These are phyloP conservation scores for Globisporangium mamillatum DNA, from an alignment of 352 stramenopile species.

Conservation along the genomic window DNA sequence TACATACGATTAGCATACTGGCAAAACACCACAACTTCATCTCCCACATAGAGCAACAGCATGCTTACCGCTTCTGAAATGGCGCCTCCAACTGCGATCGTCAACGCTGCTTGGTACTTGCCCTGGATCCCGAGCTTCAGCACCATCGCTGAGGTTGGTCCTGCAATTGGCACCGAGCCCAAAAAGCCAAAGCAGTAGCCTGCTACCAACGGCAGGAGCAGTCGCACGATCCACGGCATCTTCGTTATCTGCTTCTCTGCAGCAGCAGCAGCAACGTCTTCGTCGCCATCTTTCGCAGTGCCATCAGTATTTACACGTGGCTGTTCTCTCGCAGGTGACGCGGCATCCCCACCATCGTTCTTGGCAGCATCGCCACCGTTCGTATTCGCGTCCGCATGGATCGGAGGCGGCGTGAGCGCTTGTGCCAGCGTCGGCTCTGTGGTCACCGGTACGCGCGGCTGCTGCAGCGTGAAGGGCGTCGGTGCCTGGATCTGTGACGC, in stretches of 20 bases:
- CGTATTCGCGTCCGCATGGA: not conserved
- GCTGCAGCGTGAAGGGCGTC: not conserved
- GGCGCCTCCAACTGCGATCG: slow-evolving; percentile 77
- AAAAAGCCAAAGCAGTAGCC: slow-evolving; percentile 87
- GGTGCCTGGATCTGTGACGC: slow-evolving; percentile 3
- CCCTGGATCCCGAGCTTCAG: slow-evolving; percentile 85
- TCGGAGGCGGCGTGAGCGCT: slow-evolving; percentile 3
- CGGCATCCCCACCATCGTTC: not conserved
- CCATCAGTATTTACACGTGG: not conserved
- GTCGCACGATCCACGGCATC: slow-evolving; percentile 49
- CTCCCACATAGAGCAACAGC: not conserved
- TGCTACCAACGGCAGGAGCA: slow-evolving; percentile 70
- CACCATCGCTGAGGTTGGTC: slow-evolving; percentile 86
- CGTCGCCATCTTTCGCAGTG: slow-evolving; percentile 13
- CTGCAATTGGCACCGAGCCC: slow-evolving; percentile 78
- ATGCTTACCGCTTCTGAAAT: slow-evolving; percentile 74
- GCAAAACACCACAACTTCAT: not conserved
- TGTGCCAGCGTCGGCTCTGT: not conserved
- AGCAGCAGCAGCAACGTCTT: slow-evolving; percentile 16
- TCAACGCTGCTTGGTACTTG: slow-evolving; percentile 76
- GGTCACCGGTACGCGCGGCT: not conserved
- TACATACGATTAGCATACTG: slow-evolving; percentile 6
- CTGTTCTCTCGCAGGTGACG: slow-evolving; percentile 1
- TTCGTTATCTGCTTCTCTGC: slow-evolving; percentile 10
- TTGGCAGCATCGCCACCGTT: not conserved